These are phyloP conservation scores for Sarcomyxa edulis DNA, from an alignment of 768 basidiomycete species.

Conservation along the genomic window DNA sequence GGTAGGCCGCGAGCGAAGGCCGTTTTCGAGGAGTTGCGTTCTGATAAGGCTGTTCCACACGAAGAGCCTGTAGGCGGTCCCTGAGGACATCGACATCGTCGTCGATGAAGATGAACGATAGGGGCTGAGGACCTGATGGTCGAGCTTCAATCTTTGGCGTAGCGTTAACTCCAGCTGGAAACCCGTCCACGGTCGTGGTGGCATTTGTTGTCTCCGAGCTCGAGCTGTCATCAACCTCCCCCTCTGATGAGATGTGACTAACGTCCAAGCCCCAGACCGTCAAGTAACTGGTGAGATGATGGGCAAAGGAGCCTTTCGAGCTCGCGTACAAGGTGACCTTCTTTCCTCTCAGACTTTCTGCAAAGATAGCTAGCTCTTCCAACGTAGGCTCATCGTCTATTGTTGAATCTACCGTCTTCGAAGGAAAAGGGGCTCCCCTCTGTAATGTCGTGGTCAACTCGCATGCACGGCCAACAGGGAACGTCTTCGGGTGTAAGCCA, in stretches of 20 bases:
- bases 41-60: constrained; percentile 46
- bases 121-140: constrained; percentile 18
- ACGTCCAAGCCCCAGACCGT: constrained; percentile 96
- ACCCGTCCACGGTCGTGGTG: too few species aligned
- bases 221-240: constrained; percentile 37
- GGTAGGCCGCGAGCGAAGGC: constrained; percentile 60
- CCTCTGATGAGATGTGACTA: constrained; percentile 65
- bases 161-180: not conserved
- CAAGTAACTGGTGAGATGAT: constrained; percentile 88
- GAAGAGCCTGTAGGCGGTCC: constrained; percentile 64
- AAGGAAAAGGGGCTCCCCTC: constrained; percentile 44
- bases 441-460: constrained; percentile 64
- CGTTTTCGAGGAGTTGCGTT: constrained; percentile 47
- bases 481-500: constrained; percentile 34
- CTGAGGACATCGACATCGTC: constrained; percentile 83
- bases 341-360: constrained; percentile 77
- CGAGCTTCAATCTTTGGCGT: constrained; percentile 13
- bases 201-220: constrained; percentile 5
- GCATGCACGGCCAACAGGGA: constrained; percentile 49
- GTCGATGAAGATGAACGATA: constrained; percentile 86
- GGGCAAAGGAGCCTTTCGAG: constrained; percentile 85
- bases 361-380: constrained; percentile 72
- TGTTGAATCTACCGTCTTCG: constrained; percentile 24
- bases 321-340: constrained; percentile 81
- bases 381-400: constrained; percentile 69